Base-by-base conservation (phyloP, 495 filamentous ascomycete genomes). In the Aspergillus affinis region DNA sequence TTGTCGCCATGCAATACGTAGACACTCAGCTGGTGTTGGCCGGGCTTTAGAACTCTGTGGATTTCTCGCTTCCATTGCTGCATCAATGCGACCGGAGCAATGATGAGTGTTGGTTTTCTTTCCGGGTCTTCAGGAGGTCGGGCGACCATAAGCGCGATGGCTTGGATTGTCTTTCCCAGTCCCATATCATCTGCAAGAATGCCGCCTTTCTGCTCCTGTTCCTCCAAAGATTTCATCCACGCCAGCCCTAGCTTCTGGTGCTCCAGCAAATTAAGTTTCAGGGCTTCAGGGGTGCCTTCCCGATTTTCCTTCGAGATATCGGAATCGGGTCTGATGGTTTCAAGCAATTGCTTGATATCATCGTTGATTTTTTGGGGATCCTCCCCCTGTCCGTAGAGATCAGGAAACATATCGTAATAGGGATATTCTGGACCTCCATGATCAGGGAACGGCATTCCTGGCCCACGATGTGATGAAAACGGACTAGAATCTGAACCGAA, bases 141-240 rank as follows among this genome's bases (percentile, higher is more conserved):
- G n/a, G 86, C 82, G 1, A 93, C 80, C 61, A 98, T 90, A 32
- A 98, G 81, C 2, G 94, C 87, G 21, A 98, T 79, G 17, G 91
- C 86, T 62, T 93, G 90, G 51, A 98, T 89, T 2, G 94, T 98
- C 76, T 98, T 98, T 20, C 94, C 94, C 10, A 98, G 80, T 12
- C 94, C 94, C 94, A 98, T 98, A 53, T 93, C 91, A 68, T 96
- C 91, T 4, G 90, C 92, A 50, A 94, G 81, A 62, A 96, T 91
- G 12, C 91, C 92, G 44, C 92, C 92, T 64, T 88, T 91, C 59
- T 89, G 89, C 4, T 75, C 80, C 15, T 88, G 84, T 51, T 88
- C 84, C 71, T 97, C 92, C 81, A 90, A 91, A 7, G 84, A 79
- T 65, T 86, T 88, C 78, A 96, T 83, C 92, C 92, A 97, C 0